phyloP scores from a whole-genome alignment of 495 filamentous ascomycete species.

The Neurospora sp. region DNA sequence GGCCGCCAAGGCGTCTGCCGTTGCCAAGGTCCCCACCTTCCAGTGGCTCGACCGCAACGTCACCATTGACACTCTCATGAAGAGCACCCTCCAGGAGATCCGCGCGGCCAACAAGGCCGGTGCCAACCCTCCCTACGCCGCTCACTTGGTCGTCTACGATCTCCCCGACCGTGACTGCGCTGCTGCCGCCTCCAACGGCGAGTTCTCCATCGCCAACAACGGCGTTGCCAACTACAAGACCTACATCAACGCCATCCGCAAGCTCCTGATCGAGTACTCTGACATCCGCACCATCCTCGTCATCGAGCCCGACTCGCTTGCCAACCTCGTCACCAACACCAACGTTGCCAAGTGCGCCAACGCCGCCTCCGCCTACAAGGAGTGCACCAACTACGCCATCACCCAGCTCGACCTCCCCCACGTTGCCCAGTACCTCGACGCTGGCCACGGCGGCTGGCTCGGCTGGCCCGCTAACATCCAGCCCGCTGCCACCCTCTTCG shows the following conservation, averaged over 20 bases:
- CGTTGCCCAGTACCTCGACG: slow-evolving; percentile 77
- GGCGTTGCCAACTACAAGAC: slow-evolving; percentile 56
- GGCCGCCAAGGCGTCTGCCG: slow-evolving; percentile 38
- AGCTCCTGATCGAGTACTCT: slow-evolving; percentile 40
- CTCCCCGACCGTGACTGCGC: slow-evolving; percentile 70
- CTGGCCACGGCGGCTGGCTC: slow-evolving; percentile 72
- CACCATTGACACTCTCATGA: slow-evolving; percentile 48
- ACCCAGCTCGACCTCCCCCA: slow-evolving; percentile 60
- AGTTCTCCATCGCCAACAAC: slow-evolving; percentile 46
- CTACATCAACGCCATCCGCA: slow-evolving; percentile 62
- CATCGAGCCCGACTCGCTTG: slow-evolving; percentile 67
- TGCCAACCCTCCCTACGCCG: slow-evolving; percentile 25
- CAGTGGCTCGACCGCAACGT: slow-evolving; percentile 54
- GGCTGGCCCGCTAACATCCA: slow-evolving; percentile 71
- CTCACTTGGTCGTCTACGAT: slow-evolving; percentile 59
- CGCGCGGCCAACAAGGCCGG: slow-evolving; percentile 46
- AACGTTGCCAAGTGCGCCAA: slow-evolving; percentile 52
- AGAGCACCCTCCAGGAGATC: slow-evolving; percentile 42
- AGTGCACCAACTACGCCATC: slow-evolving; percentile 60
- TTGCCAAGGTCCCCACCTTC: slow-evolving; percentile 61
- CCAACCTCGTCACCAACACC: slow-evolving; percentile 73
- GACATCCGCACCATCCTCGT: slow-evolving; percentile 44
- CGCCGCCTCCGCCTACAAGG: slow-evolving; percentile 53
- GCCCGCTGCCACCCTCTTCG: slow-evolving; percentile 59
- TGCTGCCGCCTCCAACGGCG: slow-evolving; percentile 66